Conservation (phyloP, 1,284 basidiomycete species). For the Boletus mariae region DNA sequence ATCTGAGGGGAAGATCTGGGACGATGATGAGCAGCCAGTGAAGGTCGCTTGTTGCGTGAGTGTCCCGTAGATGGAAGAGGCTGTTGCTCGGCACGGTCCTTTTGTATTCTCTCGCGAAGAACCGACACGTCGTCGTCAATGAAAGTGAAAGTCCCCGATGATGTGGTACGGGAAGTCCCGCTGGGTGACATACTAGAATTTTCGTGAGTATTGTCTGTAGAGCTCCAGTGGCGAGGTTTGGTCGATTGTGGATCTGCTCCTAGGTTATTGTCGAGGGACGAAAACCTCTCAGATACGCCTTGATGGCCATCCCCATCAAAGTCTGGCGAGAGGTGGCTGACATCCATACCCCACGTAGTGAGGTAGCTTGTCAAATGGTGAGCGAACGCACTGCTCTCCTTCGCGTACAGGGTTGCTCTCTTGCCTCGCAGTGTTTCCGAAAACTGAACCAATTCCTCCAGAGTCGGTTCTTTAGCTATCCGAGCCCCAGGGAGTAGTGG, state of each 20-base stretch:
- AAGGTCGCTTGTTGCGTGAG: slow-evolving; percentile 64
- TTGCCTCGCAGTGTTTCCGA: slow-evolving; percentile 79
- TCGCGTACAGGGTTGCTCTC: slow-evolving; percentile 79
- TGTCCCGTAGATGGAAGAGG: slow-evolving; percentile 42
- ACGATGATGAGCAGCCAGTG: slow-evolving; percentile 63
- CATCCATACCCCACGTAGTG: slow-evolving; percentile 92
- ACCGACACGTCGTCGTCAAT: slow-evolving; percentile 86
- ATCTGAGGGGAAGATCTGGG: slow-evolving; percentile 78
- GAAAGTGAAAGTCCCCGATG: slow-evolving; percentile 63
- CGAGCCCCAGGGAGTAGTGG: slow-evolving; percentile 43
- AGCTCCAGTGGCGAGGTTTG: slow-evolving; percentile 26
- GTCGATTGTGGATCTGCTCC: slow-evolving; percentile 7
- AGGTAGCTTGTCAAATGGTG: slow-evolving; percentile 88
- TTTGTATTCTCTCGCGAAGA: slow-evolving; percentile 66
- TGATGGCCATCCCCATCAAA: slow-evolving; percentile 43
- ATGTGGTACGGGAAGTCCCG: slow-evolving; percentile 21
- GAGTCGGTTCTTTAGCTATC: slow-evolving; percentile 65
- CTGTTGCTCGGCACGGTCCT: slow-evolving; percentile 54
- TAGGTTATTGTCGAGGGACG: slow-evolving; percentile 11
- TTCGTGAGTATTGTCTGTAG: slow-evolving; percentile 22
- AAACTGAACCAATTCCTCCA: slow-evolving; percentile 75
- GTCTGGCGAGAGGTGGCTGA: slow-evolving; percentile 75
- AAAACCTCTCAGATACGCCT: slow-evolving; percentile 16
- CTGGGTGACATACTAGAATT: slow-evolving; percentile 10
- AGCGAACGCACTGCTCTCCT: slow-evolving; percentile 79